These are phyloP conservation scores for Aspergillus proliferans DNA, from an alignment of 2,329 filamentous ascomycete genomes.

Conservation along the genomic window DNA sequence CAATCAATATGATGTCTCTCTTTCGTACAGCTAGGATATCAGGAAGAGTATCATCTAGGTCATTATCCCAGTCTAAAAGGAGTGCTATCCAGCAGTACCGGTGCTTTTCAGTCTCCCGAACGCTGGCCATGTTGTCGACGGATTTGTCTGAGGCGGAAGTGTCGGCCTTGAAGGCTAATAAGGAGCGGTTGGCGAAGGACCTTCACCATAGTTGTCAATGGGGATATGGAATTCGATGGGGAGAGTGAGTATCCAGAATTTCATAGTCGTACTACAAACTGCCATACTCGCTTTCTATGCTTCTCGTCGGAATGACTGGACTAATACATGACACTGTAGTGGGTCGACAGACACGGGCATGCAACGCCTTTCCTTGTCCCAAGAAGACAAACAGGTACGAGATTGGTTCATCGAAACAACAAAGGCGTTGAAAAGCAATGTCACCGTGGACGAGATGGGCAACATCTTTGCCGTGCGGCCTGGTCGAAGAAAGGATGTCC, in stretches of 20 bases:
- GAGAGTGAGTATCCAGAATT: constrained; percentile 47
- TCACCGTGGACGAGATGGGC: constrained; percentile 68
- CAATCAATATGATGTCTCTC: background rate
- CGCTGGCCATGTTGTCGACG: constrained; percentile 30
- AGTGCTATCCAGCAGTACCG: background rate
- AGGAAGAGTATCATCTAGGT: constrained; percentile 2
- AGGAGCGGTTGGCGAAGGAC: constrained; percentile 55
- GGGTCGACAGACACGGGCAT: constrained; percentile 63
- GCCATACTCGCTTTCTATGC: no score
- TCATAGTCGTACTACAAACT: background rate
- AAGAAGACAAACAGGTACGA: constrained; percentile 64
- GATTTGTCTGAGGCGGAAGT: constrained; percentile 48
- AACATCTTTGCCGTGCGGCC: constrained; percentile 71
- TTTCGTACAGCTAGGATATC: background rate
- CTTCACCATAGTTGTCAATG: constrained; percentile 62
- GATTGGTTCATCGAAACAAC: constrained; percentile 69
- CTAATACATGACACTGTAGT: constrained; percentile 12
- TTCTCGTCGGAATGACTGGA: background rate
- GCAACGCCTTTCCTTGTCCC: constrained; percentile 65
- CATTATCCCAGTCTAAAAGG: background rate
- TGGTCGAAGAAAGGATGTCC: constrained; percentile 51
- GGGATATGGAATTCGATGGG: constrained; percentile 62
- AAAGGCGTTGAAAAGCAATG: constrained; percentile 57
- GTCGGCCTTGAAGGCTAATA: constrained; percentile 51
- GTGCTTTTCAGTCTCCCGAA: constrained; percentile 8